Base-by-base conservation (phyloP, 2,329 filamentous ascomycete species). In the Pseudogymnoascus sp. region DNA sequence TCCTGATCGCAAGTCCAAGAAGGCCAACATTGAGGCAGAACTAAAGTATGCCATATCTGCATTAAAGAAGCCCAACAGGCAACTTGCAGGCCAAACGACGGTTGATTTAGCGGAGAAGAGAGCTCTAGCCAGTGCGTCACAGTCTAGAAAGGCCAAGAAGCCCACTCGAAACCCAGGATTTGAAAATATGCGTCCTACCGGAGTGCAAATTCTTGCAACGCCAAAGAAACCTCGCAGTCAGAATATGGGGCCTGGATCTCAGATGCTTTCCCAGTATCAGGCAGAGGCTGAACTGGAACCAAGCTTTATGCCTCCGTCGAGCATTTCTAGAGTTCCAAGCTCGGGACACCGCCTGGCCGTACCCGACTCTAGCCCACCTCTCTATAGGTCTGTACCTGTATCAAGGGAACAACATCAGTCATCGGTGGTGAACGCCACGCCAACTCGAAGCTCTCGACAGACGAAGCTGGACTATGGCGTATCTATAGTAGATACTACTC, bases 21-120 rank as follows among this genome's bases (percentile, higher is more conserved):
- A 88, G 70, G 86, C 85, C 2, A 75, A 82, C 21, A 80, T 91
- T 1, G 85, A 91, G 59, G 84, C 86, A 28, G 87, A 92, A 70
- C 75, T 93, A 35, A 84, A 85, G 67, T 84, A 90, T 64, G 90
- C 90, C 7, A 92, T 94, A 60, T 83, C 83, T 5, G 82, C 86
- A 8, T 73, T 93, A 44, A 87, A 89, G 72, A 91, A 87, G 73
- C 90, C 90, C 0, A 92, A 93, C 69, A 83, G 90, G 53, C 82
- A 84, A 21, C 79, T 89, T 42, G 88, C 87, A 11, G 85, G 85
- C 33, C 86, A 85, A 69, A 82, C 84, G 38, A 79, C 89, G 63
- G 84, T 82, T 3, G 88, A 90, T 67, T 86, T 84, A 25, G 82
- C 84, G 4, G 87, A 91, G 71, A 82, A 82, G 68, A 82, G 86